Conservation (phyloP, 1,139 yeast genomes). For the Lodderomyces margitis region DNA sequence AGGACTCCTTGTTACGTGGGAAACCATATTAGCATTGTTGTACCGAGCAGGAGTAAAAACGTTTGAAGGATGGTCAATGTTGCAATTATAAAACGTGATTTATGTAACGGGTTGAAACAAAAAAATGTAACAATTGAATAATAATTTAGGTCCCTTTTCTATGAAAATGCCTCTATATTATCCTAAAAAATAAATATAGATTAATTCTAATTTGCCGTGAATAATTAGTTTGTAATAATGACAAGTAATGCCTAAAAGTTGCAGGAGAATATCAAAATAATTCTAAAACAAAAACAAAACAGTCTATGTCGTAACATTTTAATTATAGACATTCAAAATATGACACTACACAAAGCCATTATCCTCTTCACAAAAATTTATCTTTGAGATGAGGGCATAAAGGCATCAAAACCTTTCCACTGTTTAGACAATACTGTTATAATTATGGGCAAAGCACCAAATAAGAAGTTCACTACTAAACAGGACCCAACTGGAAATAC, state of each 20-base stretch:
- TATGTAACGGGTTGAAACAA: too few relatives aligned
- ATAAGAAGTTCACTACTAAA: slow-evolving; percentile 49
- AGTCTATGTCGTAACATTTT: neutral
- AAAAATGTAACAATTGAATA: too few relatives aligned
- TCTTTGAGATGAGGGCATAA: slow-evolving; percentile 14
- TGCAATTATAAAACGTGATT: neutral
- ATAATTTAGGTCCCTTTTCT: neutral
- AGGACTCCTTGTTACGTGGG: slow-evolving; percentile 6
- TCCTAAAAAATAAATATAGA: too few relatives aligned
- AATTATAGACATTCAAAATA: neutral
- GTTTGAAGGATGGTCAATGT: too few relatives aligned
- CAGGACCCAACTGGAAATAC: slow-evolving; percentile 43
- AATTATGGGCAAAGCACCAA: slow-evolving; percentile 54
- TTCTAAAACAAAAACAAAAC: slow-evolving; percentile 1
- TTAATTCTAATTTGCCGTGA: too few relatives aligned
- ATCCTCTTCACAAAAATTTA: neutral
- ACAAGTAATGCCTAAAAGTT: neutral
- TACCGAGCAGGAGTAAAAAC: neutral
- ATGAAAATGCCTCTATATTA: neutral
- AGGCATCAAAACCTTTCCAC: too few relatives aligned
- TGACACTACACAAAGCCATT: neutral
- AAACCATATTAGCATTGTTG: slow-evolving; percentile 10
- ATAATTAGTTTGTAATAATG: neutral
- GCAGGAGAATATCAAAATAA: neutral
- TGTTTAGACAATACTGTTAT: too few relatives aligned